Evolutionary conservation across 1,284 basidiomycete species (phyloP), one percentile per base, ranked within the genome.

Genomic region (Hymenochaete sp.): DNA sequence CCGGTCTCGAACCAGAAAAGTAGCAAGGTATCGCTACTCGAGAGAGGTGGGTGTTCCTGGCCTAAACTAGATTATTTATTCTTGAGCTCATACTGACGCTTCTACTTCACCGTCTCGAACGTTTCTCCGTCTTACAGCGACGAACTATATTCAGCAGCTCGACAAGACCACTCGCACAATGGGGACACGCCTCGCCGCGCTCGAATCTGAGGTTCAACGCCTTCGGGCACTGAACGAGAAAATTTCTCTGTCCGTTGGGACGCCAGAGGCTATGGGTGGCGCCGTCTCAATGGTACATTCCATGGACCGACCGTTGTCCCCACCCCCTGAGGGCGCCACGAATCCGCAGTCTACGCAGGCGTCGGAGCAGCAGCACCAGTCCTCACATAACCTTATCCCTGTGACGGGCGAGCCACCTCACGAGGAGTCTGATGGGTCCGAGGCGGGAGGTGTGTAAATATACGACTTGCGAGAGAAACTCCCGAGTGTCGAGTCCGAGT

Each of bases 1-100:
- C 89, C 89, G 2, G 72, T 80, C 38, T 85, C 84, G 11, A 89
- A 86, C 63, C 87, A 91, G 69, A 87, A 90, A 65, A 81, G 80
- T 59, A 88, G 83, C 67, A 93, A 93, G 62, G 82, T 88, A n/a
- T 84, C 79, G 24, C 65, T 92, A 44, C 69, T 93, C 47, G 89
- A 92, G 64, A 73, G 90, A 71, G 86, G 87, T 89, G 57, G 51
- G 74, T 62, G 33, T 44, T 28, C 32, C 24, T 46, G 47, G 53
- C 16, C n/a, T 28, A 19, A 29, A 32, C 21, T 26, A 14, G 19
- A 36, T 31, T 19, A 22, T 21, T 47, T 11, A 31, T 19, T 33
- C 26, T 29, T 19, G 26, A 22, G 22, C 27, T 41, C 13, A 51
- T 53, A n/a, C n/a, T 29, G 39, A 39, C 18, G 3, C 27, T 24